phyloP scores from a whole-genome alignment of 805 yeast species.

The Zygosaccharomyces bisporus region DNA sequence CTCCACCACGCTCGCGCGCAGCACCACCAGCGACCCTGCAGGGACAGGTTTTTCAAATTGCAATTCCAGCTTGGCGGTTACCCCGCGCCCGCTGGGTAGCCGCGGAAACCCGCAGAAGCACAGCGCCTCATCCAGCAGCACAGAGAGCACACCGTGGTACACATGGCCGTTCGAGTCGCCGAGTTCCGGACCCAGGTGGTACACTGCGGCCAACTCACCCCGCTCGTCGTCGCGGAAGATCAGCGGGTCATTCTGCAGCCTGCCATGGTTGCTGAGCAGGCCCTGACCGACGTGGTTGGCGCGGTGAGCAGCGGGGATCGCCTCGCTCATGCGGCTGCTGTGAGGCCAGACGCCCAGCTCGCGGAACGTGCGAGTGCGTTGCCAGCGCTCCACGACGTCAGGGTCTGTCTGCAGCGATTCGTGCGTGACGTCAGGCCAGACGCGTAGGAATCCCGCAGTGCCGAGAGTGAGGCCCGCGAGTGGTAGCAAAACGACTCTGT shows the following conservation, averaged over 20 bases:
- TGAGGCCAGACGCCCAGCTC: slow-evolving; percentile 10
- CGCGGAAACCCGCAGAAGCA: slow-evolving; percentile 82
- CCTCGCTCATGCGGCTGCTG: slow-evolving; percentile 37
- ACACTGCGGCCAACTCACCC: slow-evolving; percentile 58
- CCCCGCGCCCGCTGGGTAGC: slow-evolving; percentile 79
- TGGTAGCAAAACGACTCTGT: slow-evolving; percentile 29
- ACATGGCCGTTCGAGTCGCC: slow-evolving; percentile 68
- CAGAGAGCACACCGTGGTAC: slow-evolving; percentile 77
- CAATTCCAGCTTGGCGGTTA: slow-evolving; percentile 73
- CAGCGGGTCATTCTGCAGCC: slow-evolving; percentile 73
- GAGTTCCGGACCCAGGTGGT: slow-evolving; percentile 64
- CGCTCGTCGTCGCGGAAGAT: slow-evolving; percentile 49
- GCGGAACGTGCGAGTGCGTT: background rate
- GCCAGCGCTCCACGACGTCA: slow-evolving; percentile 8
- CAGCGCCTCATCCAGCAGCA: slow-evolving; percentile 78
- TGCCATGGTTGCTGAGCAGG: slow-evolving; percentile 60
- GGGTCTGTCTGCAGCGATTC: slow-evolving; percentile 10
- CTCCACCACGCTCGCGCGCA: slow-evolving; percentile 63
- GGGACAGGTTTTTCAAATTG: slow-evolving; percentile 49
- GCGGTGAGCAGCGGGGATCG: slow-evolving; percentile 57
- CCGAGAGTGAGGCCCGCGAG: slow-evolving; percentile 32
- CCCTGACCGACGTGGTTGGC: slow-evolving; percentile 69
- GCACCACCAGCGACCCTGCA: slow-evolving; percentile 59
- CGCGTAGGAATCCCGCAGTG: slow-evolving; percentile 26
- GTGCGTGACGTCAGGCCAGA: slow-evolving; percentile 33